These are phyloP conservation scores for Zangia roseola DNA, from an alignment of 768 basidiomycete species.

Conservation along the genomic window DNA sequence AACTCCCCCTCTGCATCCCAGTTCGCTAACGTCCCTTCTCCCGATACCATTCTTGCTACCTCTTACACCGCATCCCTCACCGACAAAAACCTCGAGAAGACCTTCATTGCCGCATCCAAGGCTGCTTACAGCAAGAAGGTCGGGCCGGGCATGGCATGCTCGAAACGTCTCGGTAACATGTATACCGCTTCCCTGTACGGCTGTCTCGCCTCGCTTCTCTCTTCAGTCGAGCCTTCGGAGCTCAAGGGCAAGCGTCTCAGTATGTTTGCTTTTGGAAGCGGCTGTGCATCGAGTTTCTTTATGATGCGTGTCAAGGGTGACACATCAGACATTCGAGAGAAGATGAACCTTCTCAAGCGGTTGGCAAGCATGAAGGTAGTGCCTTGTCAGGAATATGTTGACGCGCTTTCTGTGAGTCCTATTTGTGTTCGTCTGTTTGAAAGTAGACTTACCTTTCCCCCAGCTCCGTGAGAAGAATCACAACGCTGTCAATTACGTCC, in stretches of 20 bases:
- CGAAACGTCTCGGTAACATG: slow-evolving; percentile 94
- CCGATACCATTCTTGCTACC: slow-evolving; percentile 66
- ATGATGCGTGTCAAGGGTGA: slow-evolving; percentile 84
- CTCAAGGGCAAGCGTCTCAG: slow-evolving; percentile 82
- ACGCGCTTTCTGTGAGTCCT: slow-evolving; percentile 64
- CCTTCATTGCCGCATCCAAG: slow-evolving; percentile 81
- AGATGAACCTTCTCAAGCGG: slow-evolving; percentile 77
- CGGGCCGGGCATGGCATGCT: slow-evolving; percentile 81
- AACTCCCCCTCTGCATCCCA: slow-evolving; percentile 64
- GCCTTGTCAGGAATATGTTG: slow-evolving; percentile 88
- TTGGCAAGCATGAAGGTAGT: slow-evolving; percentile 87
- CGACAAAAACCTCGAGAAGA: slow-evolving; percentile 97
- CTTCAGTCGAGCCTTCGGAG: slow-evolving; percentile 65
- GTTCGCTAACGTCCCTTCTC: slow-evolving; percentile 68
- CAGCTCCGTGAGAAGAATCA: slow-evolving; percentile 97
- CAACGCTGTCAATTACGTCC: slow-evolving; percentile 82
- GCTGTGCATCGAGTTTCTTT: slow-evolving; percentile 95
- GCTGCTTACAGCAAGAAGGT: slow-evolving; percentile 71
- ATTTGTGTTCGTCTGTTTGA: background rate
- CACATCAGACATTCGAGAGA: slow-evolving; percentile 74
- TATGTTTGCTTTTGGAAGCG: slow-evolving; percentile 96
- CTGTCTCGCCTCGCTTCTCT: slow-evolving; percentile 84
- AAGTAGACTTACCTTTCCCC: background rate
- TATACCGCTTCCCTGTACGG: slow-evolving; percentile 97
- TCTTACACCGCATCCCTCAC: slow-evolving; percentile 73